These are phyloP conservation scores for Cyberlindnera subsufficiens DNA, from an alignment of 805 yeast species.

Conservation along the genomic window DNA sequence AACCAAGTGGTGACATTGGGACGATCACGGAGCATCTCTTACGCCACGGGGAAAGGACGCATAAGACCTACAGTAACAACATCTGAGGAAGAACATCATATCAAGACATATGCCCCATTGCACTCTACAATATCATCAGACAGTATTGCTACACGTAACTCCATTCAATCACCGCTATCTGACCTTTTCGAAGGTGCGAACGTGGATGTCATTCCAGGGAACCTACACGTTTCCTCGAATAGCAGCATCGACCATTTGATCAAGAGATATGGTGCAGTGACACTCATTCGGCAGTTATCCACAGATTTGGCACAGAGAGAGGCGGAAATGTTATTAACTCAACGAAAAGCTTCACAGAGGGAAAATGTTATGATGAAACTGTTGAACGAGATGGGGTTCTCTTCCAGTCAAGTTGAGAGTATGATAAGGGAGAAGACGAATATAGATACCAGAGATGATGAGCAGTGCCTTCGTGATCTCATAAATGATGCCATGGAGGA, in stretches of 20 bases:
- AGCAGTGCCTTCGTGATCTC: constrained; percentile 20
- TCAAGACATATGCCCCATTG: constrained; percentile 8
- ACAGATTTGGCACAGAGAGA: constrained; percentile 42
- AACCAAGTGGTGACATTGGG: constrained; percentile 4
- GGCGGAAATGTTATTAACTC: constrained; percentile 35
- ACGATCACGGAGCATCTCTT: constrained; percentile 10
- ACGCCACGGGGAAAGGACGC: constrained; percentile 10
- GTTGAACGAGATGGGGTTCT: constrained; percentile 31
- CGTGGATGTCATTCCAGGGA: constrained; percentile 26
- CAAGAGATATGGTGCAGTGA: constrained; percentile 27
- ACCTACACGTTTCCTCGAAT: constrained; percentile 27
- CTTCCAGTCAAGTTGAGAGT: constrained; percentile 31
- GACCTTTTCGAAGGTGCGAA: constrained; percentile 10
- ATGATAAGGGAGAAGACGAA: constrained; percentile 20
- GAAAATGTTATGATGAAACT: constrained; percentile 31
- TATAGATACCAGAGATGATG: background rate
- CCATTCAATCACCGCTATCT: background rate
- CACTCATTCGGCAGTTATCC: constrained; percentile 41
- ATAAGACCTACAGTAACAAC: background rate
- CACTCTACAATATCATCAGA: constrained; percentile 12
- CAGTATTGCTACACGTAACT: constrained; percentile 4
- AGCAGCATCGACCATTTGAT: constrained; percentile 26
- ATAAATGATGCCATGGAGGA: constrained; percentile 28
- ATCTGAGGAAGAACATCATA: background rate
- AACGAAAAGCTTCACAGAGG: constrained; percentile 27